Evolutionary conservation across 2,329 filamentous ascomycete genomes (phyloP).

Genomic region (Fusarium sp.): DNA sequence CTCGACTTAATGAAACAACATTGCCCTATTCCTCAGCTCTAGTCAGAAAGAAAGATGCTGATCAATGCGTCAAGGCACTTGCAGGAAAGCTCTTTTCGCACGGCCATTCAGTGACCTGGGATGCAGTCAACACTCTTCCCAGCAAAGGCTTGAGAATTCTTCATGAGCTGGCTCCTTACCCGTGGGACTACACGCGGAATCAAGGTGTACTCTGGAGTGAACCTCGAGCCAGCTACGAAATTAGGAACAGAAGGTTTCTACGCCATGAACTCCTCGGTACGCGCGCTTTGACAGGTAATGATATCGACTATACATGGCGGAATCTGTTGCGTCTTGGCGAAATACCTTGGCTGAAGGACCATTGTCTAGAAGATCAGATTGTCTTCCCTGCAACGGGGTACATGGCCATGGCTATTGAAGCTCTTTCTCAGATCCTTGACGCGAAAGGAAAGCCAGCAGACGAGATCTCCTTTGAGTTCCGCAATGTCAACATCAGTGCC

Average conservation of each 20-base stretch:
- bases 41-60: not conserved
- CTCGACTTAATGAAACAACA: not conserved
- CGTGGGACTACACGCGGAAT: not conserved
- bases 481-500: not conserved
- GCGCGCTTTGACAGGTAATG: not conserved
- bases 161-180: not conserved
- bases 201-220: not conserved
- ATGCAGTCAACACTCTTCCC: not conserved
- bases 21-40: not conserved
- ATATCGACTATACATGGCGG: not conserved
- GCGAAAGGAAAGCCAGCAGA: accelerated
- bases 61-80: not conserved
- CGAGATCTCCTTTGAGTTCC: accelerated
- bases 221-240: not conserved
- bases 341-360: not conserved
- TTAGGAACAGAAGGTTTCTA: not conserved
- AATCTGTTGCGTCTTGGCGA: not conserved
- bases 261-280: not conserved
- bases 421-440: not conserved
- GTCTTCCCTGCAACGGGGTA: not conserved
- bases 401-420: not conserved
- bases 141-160: not conserved
- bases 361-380: not conserved
- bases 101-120: not conserved
- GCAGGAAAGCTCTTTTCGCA: not conserved